These are phyloP conservation scores for Panaeolus papilionaceus DNA, from an alignment of 768 basidiomycete genomes.

Conservation along the genomic window DNA sequence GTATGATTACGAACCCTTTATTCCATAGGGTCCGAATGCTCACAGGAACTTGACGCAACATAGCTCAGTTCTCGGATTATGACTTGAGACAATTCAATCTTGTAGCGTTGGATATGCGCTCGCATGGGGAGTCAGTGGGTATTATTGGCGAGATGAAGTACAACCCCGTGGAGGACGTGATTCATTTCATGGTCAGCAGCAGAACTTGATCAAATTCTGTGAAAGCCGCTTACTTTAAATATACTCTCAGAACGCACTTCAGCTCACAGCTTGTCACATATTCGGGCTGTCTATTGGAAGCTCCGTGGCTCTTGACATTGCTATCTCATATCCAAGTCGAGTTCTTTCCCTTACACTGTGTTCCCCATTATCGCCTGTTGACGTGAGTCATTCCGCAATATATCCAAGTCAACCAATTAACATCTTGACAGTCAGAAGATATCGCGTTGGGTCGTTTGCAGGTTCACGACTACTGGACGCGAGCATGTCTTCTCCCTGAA, in stretches of 20 bases:
- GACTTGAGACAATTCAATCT: conserved; percentile 44
- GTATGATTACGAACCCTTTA: conserved; percentile 25
- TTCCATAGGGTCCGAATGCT: neutral
- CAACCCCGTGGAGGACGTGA: conserved; percentile 38
- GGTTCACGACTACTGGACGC: conserved; percentile 23
- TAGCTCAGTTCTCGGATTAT: conserved; percentile 44
- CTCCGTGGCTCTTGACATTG: conserved; percentile 39
- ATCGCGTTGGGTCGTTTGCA: conserved; percentile 32
- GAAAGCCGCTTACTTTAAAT: conserved; percentile 3
- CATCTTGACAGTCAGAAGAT: conserved; percentile 32
- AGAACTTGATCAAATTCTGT: neutral
- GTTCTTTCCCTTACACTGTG: conserved; percentile 42
- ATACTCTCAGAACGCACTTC: conserved; percentile 34
- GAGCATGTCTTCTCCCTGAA: neutral
- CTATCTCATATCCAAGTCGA: conserved; percentile 36
- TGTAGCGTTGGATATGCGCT: conserved; percentile 41
- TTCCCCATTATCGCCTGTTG: conserved; percentile 39
- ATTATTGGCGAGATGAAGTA: conserved; percentile 31
- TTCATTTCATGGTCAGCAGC: conserved; percentile 37
- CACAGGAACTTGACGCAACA: neutral
- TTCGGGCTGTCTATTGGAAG: conserved; percentile 43
- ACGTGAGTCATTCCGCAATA: conserved; percentile 31
- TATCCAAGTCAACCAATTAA: neutral
- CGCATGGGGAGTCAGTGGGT: conserved; percentile 38
- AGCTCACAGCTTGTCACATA: conserved; percentile 41